phyloP scores from a whole-genome alignment of 208 protist genomes.

The Leishmania aethiopica region DNA sequence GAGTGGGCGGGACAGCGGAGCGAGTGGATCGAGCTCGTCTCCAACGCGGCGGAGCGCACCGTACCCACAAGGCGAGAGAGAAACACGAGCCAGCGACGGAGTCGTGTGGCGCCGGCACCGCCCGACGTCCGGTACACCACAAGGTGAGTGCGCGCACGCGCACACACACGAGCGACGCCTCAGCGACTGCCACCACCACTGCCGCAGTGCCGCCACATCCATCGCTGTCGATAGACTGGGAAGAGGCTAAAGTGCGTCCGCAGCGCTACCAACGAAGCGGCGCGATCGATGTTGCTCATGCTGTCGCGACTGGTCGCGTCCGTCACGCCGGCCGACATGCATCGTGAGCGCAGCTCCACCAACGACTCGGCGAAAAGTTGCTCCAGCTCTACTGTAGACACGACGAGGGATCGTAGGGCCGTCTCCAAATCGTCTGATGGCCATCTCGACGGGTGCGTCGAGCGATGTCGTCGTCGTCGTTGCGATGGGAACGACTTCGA shows the following conservation, averaged over 20 bases:
- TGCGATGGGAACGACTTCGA: neutral
- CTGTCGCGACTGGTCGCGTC: neutral
- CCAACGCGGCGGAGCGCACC: neutral
- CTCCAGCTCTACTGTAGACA: constrained; percentile 29
- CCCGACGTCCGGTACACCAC: neutral
- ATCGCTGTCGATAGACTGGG: constrained; percentile 19
- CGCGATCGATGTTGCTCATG: neutral
- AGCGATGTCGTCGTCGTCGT: neutral
- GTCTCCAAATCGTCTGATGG: neutral
- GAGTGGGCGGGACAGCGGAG: neutral
- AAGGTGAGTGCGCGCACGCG: neutral
- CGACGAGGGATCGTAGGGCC: constrained; percentile 15
- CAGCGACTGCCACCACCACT: neutral
- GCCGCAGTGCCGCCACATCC: constrained; percentile 24
- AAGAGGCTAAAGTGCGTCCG: constrained; percentile 1
- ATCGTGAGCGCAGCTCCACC: constrained; percentile 15
- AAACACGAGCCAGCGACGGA: neutral
- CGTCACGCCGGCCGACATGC: neutral
- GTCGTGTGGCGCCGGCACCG: neutral
- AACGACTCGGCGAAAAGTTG: constrained; percentile 22
- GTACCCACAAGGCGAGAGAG: neutral
- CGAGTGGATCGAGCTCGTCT: neutral
- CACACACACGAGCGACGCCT: neutral
- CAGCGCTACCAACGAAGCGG: neutral
- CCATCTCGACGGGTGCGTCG: neutral